Conservation (phyloP, 1,139 yeast species). For the Taphrina wiesneri region DNA sequence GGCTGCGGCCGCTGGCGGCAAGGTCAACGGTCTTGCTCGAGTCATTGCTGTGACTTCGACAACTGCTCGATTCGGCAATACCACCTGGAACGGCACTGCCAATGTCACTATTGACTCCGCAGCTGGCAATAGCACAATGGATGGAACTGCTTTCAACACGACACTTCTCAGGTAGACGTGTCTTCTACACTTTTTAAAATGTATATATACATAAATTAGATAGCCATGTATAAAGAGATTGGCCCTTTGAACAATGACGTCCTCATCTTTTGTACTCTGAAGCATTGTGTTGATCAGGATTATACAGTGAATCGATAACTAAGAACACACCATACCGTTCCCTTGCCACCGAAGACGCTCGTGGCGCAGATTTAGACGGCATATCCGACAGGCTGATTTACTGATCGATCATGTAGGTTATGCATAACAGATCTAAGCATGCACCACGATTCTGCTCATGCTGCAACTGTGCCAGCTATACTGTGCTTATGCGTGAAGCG, state of each 20-base stretch:
- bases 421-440: too few relatives aligned
- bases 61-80: neutral
- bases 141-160: neutral
- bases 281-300: too few relatives aligned
- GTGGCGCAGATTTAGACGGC: too few relatives aligned
- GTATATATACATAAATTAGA: neutral
- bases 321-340: too few relatives aligned
- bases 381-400: neutral
- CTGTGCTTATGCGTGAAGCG: too few relatives aligned
- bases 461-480: too few relatives aligned
- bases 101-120: neutral
- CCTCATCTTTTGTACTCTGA: too few relatives aligned
- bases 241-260: neutral
- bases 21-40: neutral
- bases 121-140: neutral
- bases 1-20: neutral
- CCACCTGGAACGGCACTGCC: neutral
- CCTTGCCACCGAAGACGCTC: too few relatives aligned
- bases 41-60: neutral
- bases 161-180: neutral
- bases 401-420: neutral
- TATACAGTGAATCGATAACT: too few relatives aligned
- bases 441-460: too few relatives aligned
- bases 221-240: neutral
- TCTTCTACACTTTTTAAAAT: neutral